Base-by-base conservation (phyloP, 176 grass and related monocot species). In the Chloris gayana region DNA sequence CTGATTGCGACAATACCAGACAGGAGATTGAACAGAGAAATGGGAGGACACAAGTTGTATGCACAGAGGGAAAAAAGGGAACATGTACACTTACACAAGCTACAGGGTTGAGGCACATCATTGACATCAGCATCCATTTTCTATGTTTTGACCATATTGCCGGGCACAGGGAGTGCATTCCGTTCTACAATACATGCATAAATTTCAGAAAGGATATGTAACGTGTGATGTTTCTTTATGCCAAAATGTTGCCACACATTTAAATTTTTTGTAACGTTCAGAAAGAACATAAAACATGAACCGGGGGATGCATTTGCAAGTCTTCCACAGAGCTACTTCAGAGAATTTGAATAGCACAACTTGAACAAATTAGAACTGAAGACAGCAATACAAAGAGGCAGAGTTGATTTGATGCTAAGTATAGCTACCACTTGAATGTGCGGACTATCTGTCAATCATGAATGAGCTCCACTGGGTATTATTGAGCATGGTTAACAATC, bases 61-160 rank as follows among this genome's bases (percentile, higher is more conserved):
- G 46, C 25, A n/a, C 12, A 70, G 19, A 49, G 77, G 47, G 0
- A 51, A 33, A 25, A 82, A n/a, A 58, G 6, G n/a, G 24, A 71
- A 81, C 11, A 59, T 63, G 39, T 35, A 30, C 4, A 88, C 92
- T 91, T 89, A 94, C 92, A 85, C 92, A 94, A 57, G 86, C 70
- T 67, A 91, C 57, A 34, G 89, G 92, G 13, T 91, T 89, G 31
- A 94, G 89, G 85, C 89, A 89, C 77, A 94, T 87, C 92, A 91
- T 94, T 65, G 92, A 94, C 89, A 94, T 94, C 73, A 91, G 44
- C 81, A 94, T 57, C 89, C 89, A 94, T 72, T 85, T 81, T 84
- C 74, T 91, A 75, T 94, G 92, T 57, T 94, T 94, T 39, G 92
- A 94, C 92, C 92, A 94, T 70, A 94, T 35, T 12, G 89, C 89